phyloP scores from a whole-genome alignment of 345 rosid genomes.

The Linum lewisii region DNA sequence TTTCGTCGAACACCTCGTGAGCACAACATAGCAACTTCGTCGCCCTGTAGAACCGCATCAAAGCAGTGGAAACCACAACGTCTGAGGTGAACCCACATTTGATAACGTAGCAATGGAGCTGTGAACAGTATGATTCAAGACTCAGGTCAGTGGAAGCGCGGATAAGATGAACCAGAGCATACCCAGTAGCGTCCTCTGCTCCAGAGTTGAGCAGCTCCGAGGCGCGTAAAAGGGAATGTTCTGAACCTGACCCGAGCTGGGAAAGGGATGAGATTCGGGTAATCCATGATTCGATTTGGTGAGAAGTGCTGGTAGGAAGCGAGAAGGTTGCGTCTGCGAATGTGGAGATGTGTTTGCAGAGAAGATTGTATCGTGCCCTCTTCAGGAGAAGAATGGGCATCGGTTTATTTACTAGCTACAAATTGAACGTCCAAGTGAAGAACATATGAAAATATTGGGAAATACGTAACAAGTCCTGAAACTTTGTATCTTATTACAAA shows the following conservation, averaged over 20 bases:
- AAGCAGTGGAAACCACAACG: slow-evolving; percentile 41
- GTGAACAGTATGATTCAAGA: slow-evolving; percentile 32
- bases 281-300: slow-evolving; percentile 8
- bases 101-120: slow-evolving; percentile 46
- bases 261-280: slow-evolving; percentile 4
- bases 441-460: too few species aligned
- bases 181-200: slow-evolving; percentile 21
- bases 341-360: background rate
- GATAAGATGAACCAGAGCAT: slow-evolving; percentile 39
- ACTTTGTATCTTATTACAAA: too few species aligned
- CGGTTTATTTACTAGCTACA: background rate
- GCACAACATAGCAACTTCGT: slow-evolving; percentile 30
- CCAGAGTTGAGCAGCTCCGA: slow-evolving; percentile 28
- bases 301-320: background rate
- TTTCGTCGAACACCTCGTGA: slow-evolving; percentile 59
- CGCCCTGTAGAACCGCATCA: slow-evolving; percentile 36
- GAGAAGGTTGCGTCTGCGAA: background rate
- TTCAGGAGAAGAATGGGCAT: slow-evolving; percentile 9
- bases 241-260: slow-evolving; percentile 17
- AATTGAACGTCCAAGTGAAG: too few species aligned
- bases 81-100: slow-evolving; percentile 55
- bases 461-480: too few species aligned
- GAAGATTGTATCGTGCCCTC: background rate
- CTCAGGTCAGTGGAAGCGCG: slow-evolving; percentile 45
- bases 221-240: slow-evolving; percentile 21